Percentiles rank a stretch among this genome's conserved stretches.
These are phyloP conservation scores for Penicillium malachiteum DNA, from an alignment of 495 filamentous ascomycete genomes.

Conservation along the genomic window DNA sequence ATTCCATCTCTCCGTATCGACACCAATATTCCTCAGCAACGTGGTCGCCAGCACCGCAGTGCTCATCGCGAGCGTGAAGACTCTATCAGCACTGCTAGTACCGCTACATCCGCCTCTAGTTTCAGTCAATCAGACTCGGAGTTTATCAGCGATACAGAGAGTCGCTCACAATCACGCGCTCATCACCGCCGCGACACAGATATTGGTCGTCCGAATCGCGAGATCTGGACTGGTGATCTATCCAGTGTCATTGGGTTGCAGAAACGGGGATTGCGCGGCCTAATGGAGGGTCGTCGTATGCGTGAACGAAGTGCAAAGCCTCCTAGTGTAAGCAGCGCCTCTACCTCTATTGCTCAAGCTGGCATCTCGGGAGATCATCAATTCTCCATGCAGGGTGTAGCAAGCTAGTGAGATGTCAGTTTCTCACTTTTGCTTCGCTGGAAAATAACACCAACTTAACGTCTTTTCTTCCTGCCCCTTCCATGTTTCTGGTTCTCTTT, in stretches of 20 bases:
- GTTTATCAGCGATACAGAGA: conserved; percentile 26
- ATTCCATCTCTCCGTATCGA: conserved; percentile 46
- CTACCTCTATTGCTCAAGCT: conserved; percentile 17
- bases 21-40: conserved; percentile 36
- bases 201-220: conserved; percentile 34
- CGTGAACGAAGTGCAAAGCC: conserved; percentile 61
- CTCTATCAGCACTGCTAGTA: conserved; percentile 43
- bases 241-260: conserved; percentile 95
- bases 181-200: conserved; percentile 38
- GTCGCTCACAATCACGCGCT: conserved; percentile 18
- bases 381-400: conserved; percentile 20
- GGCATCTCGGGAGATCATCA: conserved; percentile 18
- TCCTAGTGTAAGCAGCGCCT: conserved; percentile 23
- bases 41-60: conserved; percentile 17
- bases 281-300: conserved; percentile 93
- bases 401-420: conserved; percentile 4
- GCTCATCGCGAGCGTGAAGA: conserved; percentile 39
- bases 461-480: not conserved
- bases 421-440: not conserved
- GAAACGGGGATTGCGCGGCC: conserved; percentile 83
- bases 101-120: conserved; percentile 43
- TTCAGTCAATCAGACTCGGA: conserved; percentile 47
- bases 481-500: not conserved
- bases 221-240: conserved; percentile 80
- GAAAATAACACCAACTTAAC: not conserved